A percentile compares a stretch with the other conserved stretches of the same genome.
Conservation (phyloP, 1,284 basidiomycete species). For the Sanghuangporus baumii region DNA sequence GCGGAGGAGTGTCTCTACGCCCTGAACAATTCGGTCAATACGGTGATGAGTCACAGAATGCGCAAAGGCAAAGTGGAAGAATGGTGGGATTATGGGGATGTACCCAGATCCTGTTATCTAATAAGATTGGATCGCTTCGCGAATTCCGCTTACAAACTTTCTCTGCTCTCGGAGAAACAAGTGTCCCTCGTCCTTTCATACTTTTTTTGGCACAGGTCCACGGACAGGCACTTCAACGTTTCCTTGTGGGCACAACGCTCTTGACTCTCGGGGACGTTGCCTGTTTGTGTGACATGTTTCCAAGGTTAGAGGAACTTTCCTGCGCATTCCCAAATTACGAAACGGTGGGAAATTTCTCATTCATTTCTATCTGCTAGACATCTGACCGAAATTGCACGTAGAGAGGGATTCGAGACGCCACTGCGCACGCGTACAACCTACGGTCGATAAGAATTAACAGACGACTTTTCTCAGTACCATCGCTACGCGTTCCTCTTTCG, state of each 20-base stretch:
- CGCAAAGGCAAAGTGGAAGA: neutral
- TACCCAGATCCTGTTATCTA: constrained; percentile 47
- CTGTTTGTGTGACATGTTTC: constrained; percentile 46
- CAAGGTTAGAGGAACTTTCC: constrained; percentile 43
- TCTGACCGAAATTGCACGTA: constrained; percentile 22
- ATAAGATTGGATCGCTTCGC: constrained; percentile 38
- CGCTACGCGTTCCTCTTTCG: neutral
- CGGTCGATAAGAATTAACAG: constrained; percentile 46
- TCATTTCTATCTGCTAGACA: neutral
- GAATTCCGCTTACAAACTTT: constrained; percentile 54
- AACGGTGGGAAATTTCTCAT: constrained; percentile 33
- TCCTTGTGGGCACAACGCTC: constrained; percentile 43
- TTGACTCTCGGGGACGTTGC: constrained; percentile 45
- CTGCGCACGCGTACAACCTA: constrained; percentile 42
- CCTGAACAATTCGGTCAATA: constrained; percentile 33
- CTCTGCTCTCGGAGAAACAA: constrained; percentile 42
- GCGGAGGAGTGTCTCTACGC: constrained; percentile 60
- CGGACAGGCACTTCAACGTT: constrained; percentile 37
- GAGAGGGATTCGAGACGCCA: constrained; percentile 42
- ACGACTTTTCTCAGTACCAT: constrained; percentile 35
- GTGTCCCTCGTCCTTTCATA: constrained; percentile 50
- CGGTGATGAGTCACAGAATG: constrained; percentile 9
- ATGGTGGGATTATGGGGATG: constrained; percentile 45
- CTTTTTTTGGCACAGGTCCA: constrained; percentile 44
- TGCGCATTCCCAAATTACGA: constrained; percentile 48